phyloP scores from a whole-genome alignment of 371 early-diverging fungal genomes.

The Choanephora cucurbitarum region DNA sequence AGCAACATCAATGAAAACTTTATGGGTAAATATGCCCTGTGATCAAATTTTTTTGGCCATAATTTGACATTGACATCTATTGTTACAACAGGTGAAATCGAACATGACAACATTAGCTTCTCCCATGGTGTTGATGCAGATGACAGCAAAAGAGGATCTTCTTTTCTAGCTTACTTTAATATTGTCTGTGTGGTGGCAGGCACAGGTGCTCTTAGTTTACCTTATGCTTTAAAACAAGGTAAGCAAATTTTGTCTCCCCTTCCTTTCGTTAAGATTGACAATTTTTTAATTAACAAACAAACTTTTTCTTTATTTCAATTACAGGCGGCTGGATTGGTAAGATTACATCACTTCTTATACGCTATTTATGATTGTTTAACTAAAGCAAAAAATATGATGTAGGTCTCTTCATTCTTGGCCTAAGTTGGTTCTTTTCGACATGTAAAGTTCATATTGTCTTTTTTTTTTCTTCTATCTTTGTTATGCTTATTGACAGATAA shows the following conservation, averaged over 20 bases:
- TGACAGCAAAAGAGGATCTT: slow-evolving; percentile 32
- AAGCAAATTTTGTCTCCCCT: too few species aligned
- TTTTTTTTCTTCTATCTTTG: too few species aligned
- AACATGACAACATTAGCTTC: slow-evolving; percentile 21
- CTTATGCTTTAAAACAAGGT: slow-evolving; percentile 73
- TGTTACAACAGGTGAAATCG: background rate
- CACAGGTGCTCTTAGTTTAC: slow-evolving; percentile 84
- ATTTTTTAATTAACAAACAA: too few species aligned
- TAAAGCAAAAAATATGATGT: background rate
- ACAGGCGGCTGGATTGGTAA: slow-evolving; percentile 77
- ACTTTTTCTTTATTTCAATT: slow-evolving; percentile 14
- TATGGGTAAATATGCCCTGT: too few species aligned
- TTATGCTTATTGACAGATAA: too few species aligned
- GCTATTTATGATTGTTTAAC: background rate
- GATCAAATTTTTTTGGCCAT: background rate
- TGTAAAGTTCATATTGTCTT: slow-evolving; percentile 36
- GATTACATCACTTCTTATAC: slow-evolving; percentile 1
- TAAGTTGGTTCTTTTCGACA: slow-evolving; percentile 43
- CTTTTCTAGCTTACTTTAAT: slow-evolving; percentile 62
- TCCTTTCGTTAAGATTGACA: too few species aligned
- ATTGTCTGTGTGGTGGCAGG: slow-evolving; percentile 84
- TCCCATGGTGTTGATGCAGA: slow-evolving; percentile 37
- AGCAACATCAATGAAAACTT: background rate
- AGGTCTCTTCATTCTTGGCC: slow-evolving; percentile 40
- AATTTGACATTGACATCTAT: background rate